phyloP scores from a whole-genome alignment of 768 basidiomycete genomes.

The Amanita pseudoporphyria region DNA sequence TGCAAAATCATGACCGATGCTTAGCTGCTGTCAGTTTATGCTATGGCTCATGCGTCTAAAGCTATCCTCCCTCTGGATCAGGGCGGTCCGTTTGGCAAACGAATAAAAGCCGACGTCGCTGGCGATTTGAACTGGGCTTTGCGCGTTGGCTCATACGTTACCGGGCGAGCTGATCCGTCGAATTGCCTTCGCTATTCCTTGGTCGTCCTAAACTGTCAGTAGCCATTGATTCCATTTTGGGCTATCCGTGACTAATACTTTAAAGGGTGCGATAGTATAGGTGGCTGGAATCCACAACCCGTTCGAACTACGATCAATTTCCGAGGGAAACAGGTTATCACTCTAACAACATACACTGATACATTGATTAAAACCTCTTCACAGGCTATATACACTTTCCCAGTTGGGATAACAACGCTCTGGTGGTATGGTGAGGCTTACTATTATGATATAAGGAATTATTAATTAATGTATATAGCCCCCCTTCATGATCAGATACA shows the following conservation, averaged over 20 bases:
- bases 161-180: conserved; percentile 36
- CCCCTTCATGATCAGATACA: neutral
- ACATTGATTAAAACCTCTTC: neutral
- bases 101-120: conserved; percentile 53
- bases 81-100: conserved; percentile 58
- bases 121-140: conserved; percentile 50
- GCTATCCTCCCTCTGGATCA: conserved; percentile 59
- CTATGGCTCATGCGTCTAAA: conserved; percentile 68
- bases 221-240: neutral
- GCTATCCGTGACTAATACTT: neutral
- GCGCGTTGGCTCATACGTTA: conserved; percentile 55
- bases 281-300: conserved; percentile 48
- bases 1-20: neutral
- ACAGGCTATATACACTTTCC: conserved; percentile 65
- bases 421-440: conserved; percentile 35
- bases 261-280: conserved; percentile 38
- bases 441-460: neutral
- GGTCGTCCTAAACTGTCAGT: conserved; percentile 62
- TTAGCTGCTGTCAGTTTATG: conserved; percentile 35
- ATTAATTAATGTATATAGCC: neutral
- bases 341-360: neutral
- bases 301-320: conserved; percentile 55
- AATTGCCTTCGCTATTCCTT: conserved; percentile 61
- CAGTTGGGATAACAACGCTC: conserved; percentile 57
- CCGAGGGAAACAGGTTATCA: conserved; percentile 42